phyloP scores from a whole-genome alignment of 2,329 filamentous ascomycete genomes.

The Whalleya microplaca region DNA sequence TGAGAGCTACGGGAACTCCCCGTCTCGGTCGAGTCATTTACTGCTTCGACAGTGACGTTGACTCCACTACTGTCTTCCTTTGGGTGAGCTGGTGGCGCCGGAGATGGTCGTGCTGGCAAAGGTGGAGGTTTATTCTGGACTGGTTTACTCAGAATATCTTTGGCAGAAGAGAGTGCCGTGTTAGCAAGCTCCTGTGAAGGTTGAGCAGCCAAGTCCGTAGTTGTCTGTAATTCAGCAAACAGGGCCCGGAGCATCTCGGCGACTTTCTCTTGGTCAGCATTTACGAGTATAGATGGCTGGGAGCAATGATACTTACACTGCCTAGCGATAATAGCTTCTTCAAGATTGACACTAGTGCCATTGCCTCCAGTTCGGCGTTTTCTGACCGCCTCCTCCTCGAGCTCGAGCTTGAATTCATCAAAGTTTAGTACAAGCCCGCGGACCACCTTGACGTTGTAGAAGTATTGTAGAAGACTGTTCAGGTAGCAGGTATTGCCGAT shows the following conservation, averaged over 20 bases:
- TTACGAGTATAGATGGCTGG: not conserved
- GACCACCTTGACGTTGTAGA: conserved; percentile 84
- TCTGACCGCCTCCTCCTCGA: conserved; percentile 65
- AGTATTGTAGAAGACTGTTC: conserved; percentile 94
- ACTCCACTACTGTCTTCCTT: conserved; percentile 41
- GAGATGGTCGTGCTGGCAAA: conserved; percentile 53
- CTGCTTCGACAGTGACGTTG: conserved; percentile 38
- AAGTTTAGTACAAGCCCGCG: conserved; percentile 80
- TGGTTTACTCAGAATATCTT: conserved; percentile 34
- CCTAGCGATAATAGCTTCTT: conserved; percentile 68
- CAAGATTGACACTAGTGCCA: conserved; percentile 52
- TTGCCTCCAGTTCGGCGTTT: conserved; percentile 75
- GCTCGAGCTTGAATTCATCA: conserved; percentile 69
- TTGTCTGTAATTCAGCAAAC: conserved; percentile 71
- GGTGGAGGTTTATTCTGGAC: conserved; percentile 46
- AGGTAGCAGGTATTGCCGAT: conserved; percentile 98
- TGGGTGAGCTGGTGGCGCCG: conserved; percentile 39
- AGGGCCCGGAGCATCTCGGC: conserved; percentile 72
- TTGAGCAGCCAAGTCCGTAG: conserved; percentile 63
- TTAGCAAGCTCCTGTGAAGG: conserved; percentile 80
- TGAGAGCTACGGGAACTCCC: conserved; percentile 55
- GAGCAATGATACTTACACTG: conserved; percentile 66
- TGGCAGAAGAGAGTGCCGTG: conserved; percentile 69
- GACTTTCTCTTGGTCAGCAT: conserved; percentile 53
- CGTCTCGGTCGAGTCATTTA: conserved; percentile 43